phyloP scores from a whole-genome alignment of 495 filamentous ascomycete genomes.

The Arthonia radiata region DNA sequence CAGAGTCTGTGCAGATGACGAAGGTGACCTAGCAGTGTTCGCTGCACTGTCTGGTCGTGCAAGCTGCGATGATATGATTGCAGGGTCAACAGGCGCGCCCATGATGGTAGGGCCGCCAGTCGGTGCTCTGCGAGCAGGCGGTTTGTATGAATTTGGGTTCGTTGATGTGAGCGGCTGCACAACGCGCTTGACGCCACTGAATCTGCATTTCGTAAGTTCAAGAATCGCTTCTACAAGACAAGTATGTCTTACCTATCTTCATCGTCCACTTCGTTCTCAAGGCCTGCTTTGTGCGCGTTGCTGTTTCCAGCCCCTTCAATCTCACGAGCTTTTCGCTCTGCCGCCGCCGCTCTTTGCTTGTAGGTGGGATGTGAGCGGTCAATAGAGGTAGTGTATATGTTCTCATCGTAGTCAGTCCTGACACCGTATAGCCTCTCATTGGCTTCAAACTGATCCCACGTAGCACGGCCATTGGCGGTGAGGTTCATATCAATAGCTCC shows the following conservation, averaged over 20 bases:
- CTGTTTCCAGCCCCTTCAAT: slow-evolving; percentile 45
- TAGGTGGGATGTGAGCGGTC: slow-evolving; percentile 62
- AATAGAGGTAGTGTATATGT: slow-evolving; percentile 77
- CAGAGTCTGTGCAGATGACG: background rate
- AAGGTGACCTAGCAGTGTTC: background rate
- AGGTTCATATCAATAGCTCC: slow-evolving; percentile 38
- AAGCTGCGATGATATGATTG: slow-evolving; percentile 56
- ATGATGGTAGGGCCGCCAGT: slow-evolving; percentile 44
- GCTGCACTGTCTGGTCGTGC: slow-evolving; percentile 21
- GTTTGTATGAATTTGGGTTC: slow-evolving; percentile 60
- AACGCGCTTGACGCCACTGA: slow-evolving; percentile 70
- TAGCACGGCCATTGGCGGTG: slow-evolving; percentile 23
- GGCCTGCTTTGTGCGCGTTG: slow-evolving; percentile 55
- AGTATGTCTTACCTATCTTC: slow-evolving; percentile 52
- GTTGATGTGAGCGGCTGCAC: slow-evolving; percentile 41
- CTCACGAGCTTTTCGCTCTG: slow-evolving; percentile 66
- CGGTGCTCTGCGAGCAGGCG: slow-evolving; percentile 61
- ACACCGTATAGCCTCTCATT: slow-evolving; percentile 75
- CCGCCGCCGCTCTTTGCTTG: slow-evolving; percentile 45
- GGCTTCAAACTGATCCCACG: slow-evolving; percentile 84
- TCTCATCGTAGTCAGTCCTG: slow-evolving; percentile 73
- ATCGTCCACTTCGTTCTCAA: slow-evolving; percentile 45
- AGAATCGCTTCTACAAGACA: slow-evolving; percentile 3
- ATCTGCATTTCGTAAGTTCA: slow-evolving; percentile 26
- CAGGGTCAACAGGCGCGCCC: slow-evolving; percentile 52